Base-by-base conservation (phyloP, 805 yeast species). In the Monosporozyma servazzii region DNA sequence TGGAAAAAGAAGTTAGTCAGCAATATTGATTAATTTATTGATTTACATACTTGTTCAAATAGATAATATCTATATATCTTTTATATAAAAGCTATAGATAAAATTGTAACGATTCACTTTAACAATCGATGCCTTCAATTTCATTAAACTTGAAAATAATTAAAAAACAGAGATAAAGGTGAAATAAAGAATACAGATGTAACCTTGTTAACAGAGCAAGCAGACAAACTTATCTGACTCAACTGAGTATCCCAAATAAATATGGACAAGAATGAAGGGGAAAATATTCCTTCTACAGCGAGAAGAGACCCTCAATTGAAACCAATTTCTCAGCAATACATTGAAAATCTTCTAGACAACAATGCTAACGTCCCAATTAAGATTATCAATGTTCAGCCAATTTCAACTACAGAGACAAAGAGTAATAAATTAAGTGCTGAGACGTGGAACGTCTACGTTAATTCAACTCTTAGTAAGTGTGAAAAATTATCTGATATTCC, bases 391-490 rank as follows among this genome's bases (percentile, higher is more conserved):
- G 57, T 66, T 7, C 52, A 60, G 6, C 46, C 54, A 4, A 45
- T 51, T 5, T 45, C 56, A 17, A 43, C 37, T 5, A 27, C 50
- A 20, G 20, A 40, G 3, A 54, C 54, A 2, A 57, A 57, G 25
- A 54, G 58, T 41, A 45, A 45, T 21, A 36, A 58, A 13, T 46
- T 66, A 6, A 54, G 63, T n/a, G 46, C 58, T 2, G 45, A 49
- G 8, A 59, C 64, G 2, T 47, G 66, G 13, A 58, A 60, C n/a
- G 54, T 51, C 2, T 64, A 64, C 51, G 45, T 66, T 11, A 60
- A 62, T 47, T 59, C 55, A 8, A 68, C 71, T 1, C 50, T 68
- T 23, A 47, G 54, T 3, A 56, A 57, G 37, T 64, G 67, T 8
- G 50, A 51, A 1, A 64, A 58, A 25, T 56, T 67, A 47, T 53